A percentile compares a stretch with the other conserved stretches of the same genome.
phyloP scores from a whole-genome alignment of 2,329 filamentous ascomycete genomes.

The Apiospora sp. region DNA sequence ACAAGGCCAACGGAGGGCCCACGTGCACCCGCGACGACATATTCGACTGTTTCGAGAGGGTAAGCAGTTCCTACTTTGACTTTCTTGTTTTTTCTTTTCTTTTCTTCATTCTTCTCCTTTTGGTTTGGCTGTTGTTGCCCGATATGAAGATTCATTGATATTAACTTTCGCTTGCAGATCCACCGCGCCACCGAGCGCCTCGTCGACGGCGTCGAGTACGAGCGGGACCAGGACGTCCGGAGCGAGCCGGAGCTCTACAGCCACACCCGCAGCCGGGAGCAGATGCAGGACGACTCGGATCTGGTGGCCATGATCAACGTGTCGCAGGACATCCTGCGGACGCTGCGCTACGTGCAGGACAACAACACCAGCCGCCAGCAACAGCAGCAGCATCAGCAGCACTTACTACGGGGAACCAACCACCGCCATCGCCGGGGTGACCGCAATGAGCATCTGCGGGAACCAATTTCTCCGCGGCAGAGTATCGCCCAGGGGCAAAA shows the following conservation, averaged over 20 bases:
- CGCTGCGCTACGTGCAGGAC: neutral
- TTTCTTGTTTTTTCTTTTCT: no score
- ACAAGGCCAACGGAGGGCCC: neutral
- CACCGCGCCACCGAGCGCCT: neutral
- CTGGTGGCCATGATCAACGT: slow-evolving; percentile 21
- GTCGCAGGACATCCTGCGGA: slow-evolving; percentile 13
- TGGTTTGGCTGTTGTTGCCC: no score
- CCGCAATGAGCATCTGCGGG: neutral
- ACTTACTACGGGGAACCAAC: neutral
- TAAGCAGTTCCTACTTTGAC: neutral
- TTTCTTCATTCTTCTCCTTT: no score
- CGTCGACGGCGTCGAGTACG: neutral
- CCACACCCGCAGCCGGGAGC: neutral
- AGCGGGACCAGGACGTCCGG: neutral
- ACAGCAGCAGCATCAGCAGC: neutral
- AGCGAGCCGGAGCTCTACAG: neutral
- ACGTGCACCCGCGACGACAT: neutral
- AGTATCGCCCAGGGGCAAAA: neutral
- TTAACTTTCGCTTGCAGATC: neutral
- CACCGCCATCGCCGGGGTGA: neutral
- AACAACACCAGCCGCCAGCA: neutral
- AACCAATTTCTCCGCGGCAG: neutral
- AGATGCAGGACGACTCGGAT: neutral
- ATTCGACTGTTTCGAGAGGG: neutral
- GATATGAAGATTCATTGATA: no score